Conservation (phyloP, 148 eudicot genomes). For the Persicaria tinctoria region DNA sequence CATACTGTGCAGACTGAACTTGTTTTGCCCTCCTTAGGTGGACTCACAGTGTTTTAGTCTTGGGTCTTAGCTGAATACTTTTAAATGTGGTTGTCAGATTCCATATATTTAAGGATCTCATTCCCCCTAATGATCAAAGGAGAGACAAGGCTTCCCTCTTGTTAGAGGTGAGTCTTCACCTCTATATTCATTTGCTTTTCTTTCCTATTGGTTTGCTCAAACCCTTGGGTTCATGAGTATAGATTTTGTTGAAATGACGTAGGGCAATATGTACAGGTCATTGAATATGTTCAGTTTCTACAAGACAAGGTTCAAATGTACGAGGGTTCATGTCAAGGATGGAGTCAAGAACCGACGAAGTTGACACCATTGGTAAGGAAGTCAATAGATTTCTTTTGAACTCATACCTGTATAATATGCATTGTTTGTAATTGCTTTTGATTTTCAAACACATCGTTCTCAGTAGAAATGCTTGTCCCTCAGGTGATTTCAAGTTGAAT, state of each 20-base stretch:
- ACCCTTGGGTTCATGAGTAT: background rate
- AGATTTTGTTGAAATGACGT: background rate
- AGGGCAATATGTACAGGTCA: conserved; percentile 45
- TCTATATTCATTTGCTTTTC: background rate
- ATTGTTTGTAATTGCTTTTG: background rate
- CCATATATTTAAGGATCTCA: conserved; percentile 75
- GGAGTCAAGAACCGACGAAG: conserved; percentile 67
- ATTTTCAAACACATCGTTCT: background rate
- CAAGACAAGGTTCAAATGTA: conserved; percentile 68
- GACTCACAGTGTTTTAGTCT: background rate
- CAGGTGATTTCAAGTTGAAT: background rate
- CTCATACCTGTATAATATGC: background rate
- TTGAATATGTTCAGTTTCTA: conserved; percentile 75
- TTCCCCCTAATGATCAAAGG: conserved; percentile 92
- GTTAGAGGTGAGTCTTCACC: conserved; percentile 56
- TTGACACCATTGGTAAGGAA: conserved; percentile 63
- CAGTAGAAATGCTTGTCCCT: background rate
- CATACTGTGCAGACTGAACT: background rate
- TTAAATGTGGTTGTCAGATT: conserved; percentile 41
- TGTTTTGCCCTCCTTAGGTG: background rate
- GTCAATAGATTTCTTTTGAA: conserved; percentile 1
- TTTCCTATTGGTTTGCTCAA: background rate
- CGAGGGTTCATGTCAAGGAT: conserved; percentile 66
- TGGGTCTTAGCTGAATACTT: background rate
- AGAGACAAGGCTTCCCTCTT: conserved; percentile 90